Percentiles rank a stretch among this genome's conserved stretches.
Evolutionary conservation across 164 flowering plant species (phyloP).

Genomic region (Dillenia turbinata): DNA sequence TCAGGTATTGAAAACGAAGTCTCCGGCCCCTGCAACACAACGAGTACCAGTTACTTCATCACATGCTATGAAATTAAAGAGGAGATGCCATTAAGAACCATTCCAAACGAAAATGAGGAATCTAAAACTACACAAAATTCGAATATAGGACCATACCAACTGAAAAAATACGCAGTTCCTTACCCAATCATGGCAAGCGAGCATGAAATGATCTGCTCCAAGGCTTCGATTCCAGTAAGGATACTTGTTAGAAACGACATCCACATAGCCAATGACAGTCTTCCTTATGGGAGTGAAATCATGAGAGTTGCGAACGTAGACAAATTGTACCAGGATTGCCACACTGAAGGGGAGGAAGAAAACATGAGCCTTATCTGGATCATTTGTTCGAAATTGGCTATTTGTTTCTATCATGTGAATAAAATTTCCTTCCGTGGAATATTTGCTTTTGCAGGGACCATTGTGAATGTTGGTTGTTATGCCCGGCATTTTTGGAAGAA

Average conservation of each 20-base stretch:
- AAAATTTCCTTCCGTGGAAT: conserved; percentile 61
- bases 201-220: conserved; percentile 72
- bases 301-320: conserved; percentile 39
- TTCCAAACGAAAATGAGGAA: too few relatives aligned
- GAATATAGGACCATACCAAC: too few relatives aligned
- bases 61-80: background rate
- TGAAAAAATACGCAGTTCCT: background rate
- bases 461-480: conserved; percentile 63
- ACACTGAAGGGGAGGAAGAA: conserved; percentile 66
- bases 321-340: conserved; percentile 37
- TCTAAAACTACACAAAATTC: too few relatives aligned
- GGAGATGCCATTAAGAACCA: background rate
- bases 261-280: conserved; percentile 43
- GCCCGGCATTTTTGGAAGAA: too few relatives aligned
- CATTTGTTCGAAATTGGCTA: conserved; percentile 34
- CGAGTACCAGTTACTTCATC: too few relatives aligned
- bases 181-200: conserved; percentile 83
- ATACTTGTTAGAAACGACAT: conserved; percentile 35
- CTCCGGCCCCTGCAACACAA: conserved; percentile 49
- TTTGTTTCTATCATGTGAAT: conserved; percentile 42
- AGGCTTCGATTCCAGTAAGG: conserved; percentile 70
- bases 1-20: conserved; percentile 38
- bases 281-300: conserved; percentile 42
- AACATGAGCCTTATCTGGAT: conserved; percentile 49
- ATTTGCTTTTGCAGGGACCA: conserved; percentile 65